Base-by-base conservation (phyloP, 257 asterid genomes). In the Scutellaria baicalensis region DNA sequence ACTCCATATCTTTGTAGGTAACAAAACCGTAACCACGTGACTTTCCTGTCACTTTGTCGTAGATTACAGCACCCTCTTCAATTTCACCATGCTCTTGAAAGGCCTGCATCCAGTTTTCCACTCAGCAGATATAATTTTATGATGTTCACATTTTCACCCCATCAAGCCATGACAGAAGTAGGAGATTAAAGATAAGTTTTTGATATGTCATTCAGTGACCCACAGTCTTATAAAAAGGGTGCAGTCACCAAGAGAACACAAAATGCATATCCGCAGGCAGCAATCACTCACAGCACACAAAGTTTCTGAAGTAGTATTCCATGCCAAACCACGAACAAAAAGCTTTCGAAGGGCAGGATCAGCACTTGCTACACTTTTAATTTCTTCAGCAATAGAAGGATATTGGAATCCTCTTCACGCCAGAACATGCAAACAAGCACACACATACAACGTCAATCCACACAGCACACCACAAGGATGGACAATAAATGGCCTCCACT, bases 331-430 rank as follows among this genome's bases (percentile, higher is more conserved):
- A 77, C 93, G 97, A 70, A 92, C 96, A 86, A 92, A 89, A 85
- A 92, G 95, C 96, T 89, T 89, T 89, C 95, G 90, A 72, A 89
- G 90, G 78, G 95, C 96, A 44, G 97, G 97, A 87, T 92, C 97
- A 80, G 96, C 90, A 72, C 92, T 89, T 59, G 97, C 97, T 84
- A 92, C 86, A 89, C 87, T 84, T 87, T 77, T 91, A 83, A 91
- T 89, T 84, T 87, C 96, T 76, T 91, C 96, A 63, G 97, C 95
- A 84, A 91, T 85, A 85, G 91, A 87, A 80, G 93, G 90, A 81
- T 87, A 85, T 80, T 87, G 89, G 76, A 83, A 87, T 72, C 95
- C 96, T 75, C 97, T 91, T 89, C 91, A 87, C 82, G 85, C 88
- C 84, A 87, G 81, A 84, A 87, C 97, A 89, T 91, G 93, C 90